Conservation (phyloP, 495 filamentous ascomycete species). For the Rhypophila decipiens region DNA sequence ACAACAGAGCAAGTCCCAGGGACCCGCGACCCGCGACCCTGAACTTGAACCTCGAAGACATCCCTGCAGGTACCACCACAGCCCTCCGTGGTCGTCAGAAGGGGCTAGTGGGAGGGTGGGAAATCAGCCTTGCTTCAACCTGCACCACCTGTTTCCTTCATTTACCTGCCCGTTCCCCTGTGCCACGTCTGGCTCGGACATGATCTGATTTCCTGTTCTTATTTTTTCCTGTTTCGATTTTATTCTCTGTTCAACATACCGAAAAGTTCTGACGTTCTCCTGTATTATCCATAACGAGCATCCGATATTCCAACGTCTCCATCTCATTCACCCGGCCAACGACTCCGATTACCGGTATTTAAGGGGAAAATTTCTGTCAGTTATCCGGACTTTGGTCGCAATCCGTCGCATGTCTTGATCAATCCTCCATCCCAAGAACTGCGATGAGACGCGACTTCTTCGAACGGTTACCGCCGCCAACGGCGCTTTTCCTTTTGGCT, state of each 20-base stretch:
- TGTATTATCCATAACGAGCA: too few species aligned
- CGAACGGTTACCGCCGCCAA: constrained; percentile 33
- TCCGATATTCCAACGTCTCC: background rate
- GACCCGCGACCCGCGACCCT: too few species aligned
- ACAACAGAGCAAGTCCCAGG: too few species aligned
- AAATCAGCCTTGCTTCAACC: background rate
- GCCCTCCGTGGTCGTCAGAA: too few species aligned
- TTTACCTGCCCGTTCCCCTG: background rate
- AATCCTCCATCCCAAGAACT: constrained; percentile 1
- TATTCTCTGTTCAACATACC: background rate
- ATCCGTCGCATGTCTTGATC: constrained; percentile 13
- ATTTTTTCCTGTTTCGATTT: background rate
- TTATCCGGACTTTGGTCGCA: too few species aligned
- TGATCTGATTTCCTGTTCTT: background rate
- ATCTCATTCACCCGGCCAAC: too few species aligned
- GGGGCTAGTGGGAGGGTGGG: too few species aligned
- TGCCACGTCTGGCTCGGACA: background rate
- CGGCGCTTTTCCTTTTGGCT: constrained; percentile 34
- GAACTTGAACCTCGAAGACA: too few species aligned
- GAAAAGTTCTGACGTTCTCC: too few species aligned
- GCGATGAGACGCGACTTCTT: constrained; percentile 31
- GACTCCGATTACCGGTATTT: background rate
- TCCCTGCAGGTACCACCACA: too few species aligned
- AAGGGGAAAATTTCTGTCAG: too few species aligned
- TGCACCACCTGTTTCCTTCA: background rate